Base-by-base conservation (phyloP, 139 green algal species). In the Nannochloris sp. region DNA sequence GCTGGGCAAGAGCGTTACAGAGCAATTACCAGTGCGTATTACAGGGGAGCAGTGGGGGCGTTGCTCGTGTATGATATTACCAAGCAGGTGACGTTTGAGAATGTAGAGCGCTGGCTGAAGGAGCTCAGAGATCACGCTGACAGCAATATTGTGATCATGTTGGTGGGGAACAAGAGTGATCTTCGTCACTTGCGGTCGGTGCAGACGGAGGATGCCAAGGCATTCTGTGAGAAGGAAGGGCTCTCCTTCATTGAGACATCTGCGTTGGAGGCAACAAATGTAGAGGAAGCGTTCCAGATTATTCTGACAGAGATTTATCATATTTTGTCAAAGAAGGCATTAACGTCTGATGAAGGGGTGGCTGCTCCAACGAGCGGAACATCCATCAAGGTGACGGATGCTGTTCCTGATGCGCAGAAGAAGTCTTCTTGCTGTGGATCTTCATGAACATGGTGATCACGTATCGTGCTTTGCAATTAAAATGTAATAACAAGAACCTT, bases 11-110 rank as follows among this genome's bases (percentile, higher is more conserved):
- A 98, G 70, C 77, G 92, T 27, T 99, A 98, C 78, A 75, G 93
- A 1, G 93, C 93, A 31, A 99, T 99, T 75, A 99, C 93, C n/a
- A 95, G 84, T 40, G 93, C 93, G 2, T 99, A 99, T 78, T 99
- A 99, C 81, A 75, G 93, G 11, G 93, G 93, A 9, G 93, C 93
- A 36, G 93, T 99, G 1, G 93, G 93, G 0, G 93, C 93, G 5
- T 78, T 99, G 48, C 83, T 99, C 8, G 93, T 98, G 34, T 99
- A 99, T 63, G 93, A 99, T 74, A 97, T 99, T 64, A 99, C 93
- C 24, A 98, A 98, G 81, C 79, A 86, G 59, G 88, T 93, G 3
- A 96, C 91, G 0, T 98, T 96, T 83, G 91, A 97, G 72, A 96
- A 98, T 62, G 93, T 97, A 40, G 89, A 96, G 79, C 73, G 93